Base-by-base conservation (phyloP, 495 filamentous ascomycete genomes). In the Annulohypoxylon moriforme region DNA sequence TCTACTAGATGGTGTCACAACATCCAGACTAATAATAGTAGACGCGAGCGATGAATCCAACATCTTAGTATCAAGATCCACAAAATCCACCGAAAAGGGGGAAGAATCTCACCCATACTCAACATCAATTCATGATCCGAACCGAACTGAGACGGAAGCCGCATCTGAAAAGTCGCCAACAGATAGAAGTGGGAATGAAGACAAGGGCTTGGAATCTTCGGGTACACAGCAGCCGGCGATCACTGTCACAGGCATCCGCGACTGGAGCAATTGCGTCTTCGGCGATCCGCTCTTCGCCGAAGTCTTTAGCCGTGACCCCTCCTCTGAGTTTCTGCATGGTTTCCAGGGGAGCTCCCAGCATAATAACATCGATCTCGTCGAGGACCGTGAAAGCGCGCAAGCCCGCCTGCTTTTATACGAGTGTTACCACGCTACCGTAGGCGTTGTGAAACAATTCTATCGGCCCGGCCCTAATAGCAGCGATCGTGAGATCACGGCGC, bases 201-300 rank as follows among this genome's bases (percentile, higher is more conserved):
- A 40, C 7, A 11, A 57, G 1, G 25, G 34, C 13, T 20, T 27
- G 38, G 20, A 38, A 36, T 44, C 6, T 18, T n/a, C 38, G 4
- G 24, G 47, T 3, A 4, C 49, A 14, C 58, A 52, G 24, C 49
- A 46, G 14, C 69, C 50, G 36, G 55, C 56, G 10, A 62, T 78
- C 10, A 53, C 58, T 2, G 64, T 83, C 18, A 76, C 71, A 6
- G 82, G 83, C 13, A 68, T 84, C 9, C 70, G 72, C 33, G 80
- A 85, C 72, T 89, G 85, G 83, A 85, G 83, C 36, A 83, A 84
- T 60, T 83, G 81, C 56, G 62, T 90, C 10, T 90, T 89, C 71
- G 89, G 89, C 33, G 89, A 91, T 68, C 87, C 88, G 2, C 76
- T 87, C 16, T 75, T 91, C 46, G 81, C 81, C 3, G 80, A 79